Evolutionary conservation across 2,329 filamentous ascomycete species (phyloP).

Genomic region (Aspergillus melleus): DNA sequence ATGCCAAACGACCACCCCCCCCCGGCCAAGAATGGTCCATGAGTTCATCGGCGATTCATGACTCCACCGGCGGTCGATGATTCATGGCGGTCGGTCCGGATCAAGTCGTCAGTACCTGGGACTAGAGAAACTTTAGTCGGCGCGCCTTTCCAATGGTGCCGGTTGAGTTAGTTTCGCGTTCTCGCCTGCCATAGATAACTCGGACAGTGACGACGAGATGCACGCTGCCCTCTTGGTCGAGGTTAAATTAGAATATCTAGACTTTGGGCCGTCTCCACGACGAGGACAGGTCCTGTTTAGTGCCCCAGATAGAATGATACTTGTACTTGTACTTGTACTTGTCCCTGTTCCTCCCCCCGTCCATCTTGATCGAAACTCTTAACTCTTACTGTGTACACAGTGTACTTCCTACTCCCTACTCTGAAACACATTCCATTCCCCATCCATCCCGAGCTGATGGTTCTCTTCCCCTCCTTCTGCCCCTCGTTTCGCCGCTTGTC

Average conservation of each 20-base stretch:
- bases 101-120: conserved; percentile 25
- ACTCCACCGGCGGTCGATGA: conserved; percentile 23
- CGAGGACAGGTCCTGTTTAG: not conserved
- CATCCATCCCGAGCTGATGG: conserved; percentile 1
- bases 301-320: not conserved
- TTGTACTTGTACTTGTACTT: not conserved
- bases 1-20: not conserved
- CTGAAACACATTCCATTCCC: not conserved
- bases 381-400: not conserved
- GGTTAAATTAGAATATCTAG: not conserved
- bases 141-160: not conserved
- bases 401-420: not conserved
- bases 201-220: not conserved
- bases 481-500: conserved; percentile 22
- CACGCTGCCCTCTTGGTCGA: not conserved
- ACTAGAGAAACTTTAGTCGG: conserved; percentile 15
- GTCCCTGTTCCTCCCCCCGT: not conserved
- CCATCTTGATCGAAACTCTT: not conserved
- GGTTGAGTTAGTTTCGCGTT: not conserved
- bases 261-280: not conserved
- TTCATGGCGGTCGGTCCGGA: conserved; percentile 24
- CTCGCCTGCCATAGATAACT: not conserved
- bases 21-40: not conserved
- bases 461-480: conserved; percentile 12
- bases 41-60: conserved; percentile 10